Evolutionary conservation across 257 asterid genomes (phyloP), one percentile per base, ranked within the genome.

Genomic region (Scutellaria minor): DNA sequence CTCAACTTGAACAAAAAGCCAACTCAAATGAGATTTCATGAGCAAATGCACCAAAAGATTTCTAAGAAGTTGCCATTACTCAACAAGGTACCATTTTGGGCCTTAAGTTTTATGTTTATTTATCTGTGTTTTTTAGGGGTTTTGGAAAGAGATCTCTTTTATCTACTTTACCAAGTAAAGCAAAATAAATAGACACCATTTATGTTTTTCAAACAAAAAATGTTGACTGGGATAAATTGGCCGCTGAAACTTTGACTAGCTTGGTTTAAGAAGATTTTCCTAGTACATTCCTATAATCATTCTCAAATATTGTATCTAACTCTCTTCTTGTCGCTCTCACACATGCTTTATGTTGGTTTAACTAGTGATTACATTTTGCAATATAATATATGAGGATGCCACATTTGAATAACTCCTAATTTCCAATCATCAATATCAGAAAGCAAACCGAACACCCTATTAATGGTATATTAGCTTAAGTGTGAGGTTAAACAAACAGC

Each of bases 401-500:
- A 1, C 13, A 22, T 52, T 31, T 57, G 6, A 41, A 9, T 18
- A 35, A 10, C 27, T 6, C 15, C 3, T 37, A 20, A 35, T 27
- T 72, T 24, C 42, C 27, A 72, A 61, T 35, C 35, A 67, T 37
- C 35, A 12, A 55, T 6, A 15, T 47, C 27, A 61, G 60, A 57
- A 5, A 13, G 53, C 42, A 40, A 27, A 53, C 11, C 14, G 58
- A 42, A 45, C 62, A 58, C 59, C 9, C 60, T 44, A 45, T 31
- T 20, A 56, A 14, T 40, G 24, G 40, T 31, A 57, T n/a, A 46
- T 4, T 37, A 39, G 13, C 62, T 66, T 47, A 20, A 48, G 13
- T 31, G 4, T 39, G 57, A 53, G 40, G 59, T 31, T 31, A 56
- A 55, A 64, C 54, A 5, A 68, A 46, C 14, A 70, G 75, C 31